Evolutionary conservation across 495 filamentous ascomycete species (phyloP).

Genomic region (Xylaria nigripes): DNA sequence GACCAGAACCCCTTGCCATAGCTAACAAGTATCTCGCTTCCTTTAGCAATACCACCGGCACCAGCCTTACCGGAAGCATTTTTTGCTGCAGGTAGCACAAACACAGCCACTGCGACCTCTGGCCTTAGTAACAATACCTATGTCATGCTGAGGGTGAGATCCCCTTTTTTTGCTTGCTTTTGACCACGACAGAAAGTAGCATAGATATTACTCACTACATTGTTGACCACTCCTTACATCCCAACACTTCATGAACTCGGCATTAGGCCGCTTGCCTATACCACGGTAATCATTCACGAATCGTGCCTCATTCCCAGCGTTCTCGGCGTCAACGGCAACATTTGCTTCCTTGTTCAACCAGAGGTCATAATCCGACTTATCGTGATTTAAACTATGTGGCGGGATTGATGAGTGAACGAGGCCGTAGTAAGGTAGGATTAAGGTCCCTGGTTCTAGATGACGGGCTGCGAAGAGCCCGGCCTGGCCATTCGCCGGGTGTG

Average conservation of each 20-base stretch:
- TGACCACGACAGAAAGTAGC: neutral
- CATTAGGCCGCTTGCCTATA: constrained; percentile 46
- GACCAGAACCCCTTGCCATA: constrained; percentile 67
- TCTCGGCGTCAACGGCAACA: constrained; percentile 56
- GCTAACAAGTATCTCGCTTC: constrained; percentile 54
- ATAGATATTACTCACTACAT: constrained; percentile 23
- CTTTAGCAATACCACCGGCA: constrained; percentile 41
- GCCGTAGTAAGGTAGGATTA: constrained; percentile 62
- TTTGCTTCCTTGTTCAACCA: constrained; percentile 49
- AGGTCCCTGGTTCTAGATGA: constrained; percentile 45
- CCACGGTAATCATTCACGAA: constrained; percentile 72
- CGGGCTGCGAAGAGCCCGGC: constrained; percentile 56
- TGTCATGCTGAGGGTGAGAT: neutral
- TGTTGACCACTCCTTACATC: constrained; percentile 37
- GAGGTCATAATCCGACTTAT: constrained; percentile 57
- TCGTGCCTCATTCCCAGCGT: constrained; percentile 57
- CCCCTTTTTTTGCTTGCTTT: neutral
- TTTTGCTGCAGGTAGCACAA: constrained; percentile 50
- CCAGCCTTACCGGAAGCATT: constrained; percentile 38
- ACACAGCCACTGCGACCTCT: constrained; percentile 43
- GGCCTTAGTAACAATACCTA: constrained; percentile 13
- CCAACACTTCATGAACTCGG: constrained; percentile 53
- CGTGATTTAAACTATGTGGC: constrained; percentile 28
- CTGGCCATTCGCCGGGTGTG: constrained; percentile 58
- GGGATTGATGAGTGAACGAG: constrained; percentile 43